A percentile compares a stretch with the other conserved stretches of the same genome.
phyloP scores from a whole-genome alignment of 2,329 filamentous ascomycete species.

The Colletotrichum shisoi region DNA sequence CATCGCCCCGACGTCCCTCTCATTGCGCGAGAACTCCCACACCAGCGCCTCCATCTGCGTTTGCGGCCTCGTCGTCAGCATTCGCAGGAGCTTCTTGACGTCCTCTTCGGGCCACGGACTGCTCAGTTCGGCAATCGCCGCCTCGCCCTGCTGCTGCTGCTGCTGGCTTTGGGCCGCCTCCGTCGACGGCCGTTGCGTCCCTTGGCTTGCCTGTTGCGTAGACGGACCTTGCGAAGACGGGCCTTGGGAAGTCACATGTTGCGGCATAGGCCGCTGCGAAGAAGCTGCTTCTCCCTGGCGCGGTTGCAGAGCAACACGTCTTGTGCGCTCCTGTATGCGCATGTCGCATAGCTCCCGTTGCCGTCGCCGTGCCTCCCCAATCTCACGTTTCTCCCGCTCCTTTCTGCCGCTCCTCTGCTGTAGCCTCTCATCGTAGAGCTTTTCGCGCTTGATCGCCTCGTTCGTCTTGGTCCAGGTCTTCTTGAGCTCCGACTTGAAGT shows the following conservation, averaged over 20 bases:
- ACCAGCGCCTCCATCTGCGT: neutral
- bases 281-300: neutral
- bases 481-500: conserved; percentile 19
- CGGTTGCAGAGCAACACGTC: neutral
- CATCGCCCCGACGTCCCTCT: conserved; percentile 22
- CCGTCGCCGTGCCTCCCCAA: conserved; percentile 14
- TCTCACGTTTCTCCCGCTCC: conserved; percentile 8
- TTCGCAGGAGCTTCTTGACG: conserved; percentile 14
- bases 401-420: neutral
- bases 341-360: conserved; percentile 30
- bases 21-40: conserved; percentile 15
- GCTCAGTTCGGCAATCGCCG: conserved; percentile 2
- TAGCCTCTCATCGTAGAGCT: conserved; percentile 7
- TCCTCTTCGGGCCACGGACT: conserved; percentile 22
- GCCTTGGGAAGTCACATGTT: too few relatives aligned
- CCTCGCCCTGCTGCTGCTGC: too few relatives aligned
- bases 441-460: conserved; percentile 1
- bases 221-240: neutral
- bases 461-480: neutral
- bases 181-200: neutral
- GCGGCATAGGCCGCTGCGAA: neutral
- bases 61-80: neutral
- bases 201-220: neutral
- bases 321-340: conserved; percentile 8
- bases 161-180: neutral